A percentile compares a stretch with the other conserved stretches of the same genome.
phyloP scores from a whole-genome alignment of 768 basidiomycete species.

The Strobilomyces echinocephalus region DNA sequence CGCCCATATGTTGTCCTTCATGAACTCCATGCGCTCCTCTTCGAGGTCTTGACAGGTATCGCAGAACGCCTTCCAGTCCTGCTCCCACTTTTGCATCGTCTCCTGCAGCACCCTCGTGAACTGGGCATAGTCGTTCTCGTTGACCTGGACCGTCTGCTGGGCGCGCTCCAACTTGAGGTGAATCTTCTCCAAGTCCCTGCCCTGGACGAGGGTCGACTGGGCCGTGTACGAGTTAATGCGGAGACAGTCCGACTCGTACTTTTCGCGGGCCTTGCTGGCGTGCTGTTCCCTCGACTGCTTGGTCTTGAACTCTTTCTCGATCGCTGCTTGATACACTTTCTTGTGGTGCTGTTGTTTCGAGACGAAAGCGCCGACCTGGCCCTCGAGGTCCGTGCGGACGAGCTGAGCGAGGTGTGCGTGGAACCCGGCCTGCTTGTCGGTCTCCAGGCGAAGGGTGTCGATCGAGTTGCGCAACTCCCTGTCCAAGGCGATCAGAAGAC shows the following conservation, averaged over 20 bases:
- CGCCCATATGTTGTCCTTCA: conserved; percentile 93
- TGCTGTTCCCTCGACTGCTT: conserved; percentile 85
- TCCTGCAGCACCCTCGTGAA: conserved; percentile 77
- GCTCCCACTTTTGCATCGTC: conserved; percentile 83
- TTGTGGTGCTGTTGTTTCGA: conserved; percentile 66
- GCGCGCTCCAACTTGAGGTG: conserved; percentile 82
- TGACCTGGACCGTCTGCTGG: conserved; percentile 81
- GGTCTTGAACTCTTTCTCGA: conserved; percentile 88
- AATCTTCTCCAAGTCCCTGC: conserved; percentile 89
- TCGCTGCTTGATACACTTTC: conserved; percentile 62
- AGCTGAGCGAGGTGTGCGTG: conserved; percentile 74
- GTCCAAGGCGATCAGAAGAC: conserved; percentile 10
- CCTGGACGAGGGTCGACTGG: conserved; percentile 86
- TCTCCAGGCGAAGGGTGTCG: conserved; percentile 76
- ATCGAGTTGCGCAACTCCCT: conserved; percentile 81
- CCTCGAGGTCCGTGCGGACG: conserved; percentile 73
- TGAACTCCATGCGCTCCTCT: conserved; percentile 89
- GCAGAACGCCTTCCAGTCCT: conserved; percentile 91
- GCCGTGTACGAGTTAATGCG: conserved; percentile 93
- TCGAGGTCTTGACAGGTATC: conserved; percentile 95
- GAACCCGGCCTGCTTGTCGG: conserved; percentile 71
- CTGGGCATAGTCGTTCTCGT: conserved; percentile 90
- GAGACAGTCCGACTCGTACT: conserved; percentile 89
- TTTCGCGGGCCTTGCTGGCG: conserved; percentile 85
- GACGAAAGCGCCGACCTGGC: conserved; percentile 53